These are phyloP conservation scores for Cystofilobasidium bisporidii DNA, from an alignment of 768 basidiomycete species.

Conservation along the genomic window DNA sequence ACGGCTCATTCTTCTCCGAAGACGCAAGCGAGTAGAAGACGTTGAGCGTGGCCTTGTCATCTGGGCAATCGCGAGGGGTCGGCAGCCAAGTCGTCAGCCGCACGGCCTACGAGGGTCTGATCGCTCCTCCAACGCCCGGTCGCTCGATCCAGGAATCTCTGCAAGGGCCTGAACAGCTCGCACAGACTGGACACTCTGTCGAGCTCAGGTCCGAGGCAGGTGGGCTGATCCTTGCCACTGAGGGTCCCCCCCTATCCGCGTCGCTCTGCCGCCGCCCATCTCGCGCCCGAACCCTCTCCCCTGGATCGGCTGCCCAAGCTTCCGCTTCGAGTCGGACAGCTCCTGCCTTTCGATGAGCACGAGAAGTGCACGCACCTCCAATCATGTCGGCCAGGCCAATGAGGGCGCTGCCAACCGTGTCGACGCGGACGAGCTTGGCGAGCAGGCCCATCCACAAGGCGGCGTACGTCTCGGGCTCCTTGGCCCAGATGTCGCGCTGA, in stretches of 20 bases:
- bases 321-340: too few relatives aligned
- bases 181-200: too few relatives aligned
- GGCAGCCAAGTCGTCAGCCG: not conserved
- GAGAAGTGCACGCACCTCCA: slow-evolving; percentile 59
- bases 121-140: too few relatives aligned
- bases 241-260: too few relatives aligned
- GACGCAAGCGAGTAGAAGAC: slow-evolving; percentile 34
- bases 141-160: too few relatives aligned
- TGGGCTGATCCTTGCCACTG: too few relatives aligned
- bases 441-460: slow-evolving; percentile 81
- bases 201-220: too few relatives aligned
- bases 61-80: not conserved
- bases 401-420: slow-evolving; percentile 78
- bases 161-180: too few relatives aligned
- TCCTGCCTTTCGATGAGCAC: too few relatives aligned
- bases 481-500: slow-evolving; percentile 57
- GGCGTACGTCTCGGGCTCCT: slow-evolving; percentile 74
- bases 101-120: not conserved
- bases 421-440: slow-evolving; percentile 71
- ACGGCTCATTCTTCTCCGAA: slow-evolving; percentile 49
- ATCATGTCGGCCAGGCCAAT: slow-evolving; percentile 83
- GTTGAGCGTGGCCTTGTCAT: slow-evolving; percentile 29
- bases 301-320: too few relatives aligned
- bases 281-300: too few relatives aligned
- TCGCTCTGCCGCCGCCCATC: too few relatives aligned